phyloP scores from a whole-genome alignment of 495 filamentous ascomycete genomes.

The Durotheca rogersii region DNA sequence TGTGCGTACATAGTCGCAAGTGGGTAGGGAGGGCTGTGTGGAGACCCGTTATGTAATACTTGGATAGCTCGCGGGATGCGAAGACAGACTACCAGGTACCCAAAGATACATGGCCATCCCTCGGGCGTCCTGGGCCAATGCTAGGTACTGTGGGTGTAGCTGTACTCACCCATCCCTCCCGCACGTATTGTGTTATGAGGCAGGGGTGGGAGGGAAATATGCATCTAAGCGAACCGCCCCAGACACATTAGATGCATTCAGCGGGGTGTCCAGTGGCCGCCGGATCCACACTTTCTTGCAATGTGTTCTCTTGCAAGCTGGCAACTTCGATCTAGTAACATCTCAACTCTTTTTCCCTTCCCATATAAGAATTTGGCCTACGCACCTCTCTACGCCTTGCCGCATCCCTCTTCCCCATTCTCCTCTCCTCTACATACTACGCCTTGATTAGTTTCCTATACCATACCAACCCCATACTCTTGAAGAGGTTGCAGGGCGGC shows the following conservation, averaged over 20 bases:
- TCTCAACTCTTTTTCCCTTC: slow-evolving; percentile 14
- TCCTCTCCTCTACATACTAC: slow-evolving; percentile 8
- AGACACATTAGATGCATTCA: background rate
- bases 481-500: slow-evolving; percentile 19
- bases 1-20: too few species aligned
- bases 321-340: slow-evolving; percentile 20
- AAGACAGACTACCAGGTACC: too few species aligned
- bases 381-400: slow-evolving; percentile 21
- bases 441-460: slow-evolving; percentile 1
- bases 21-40: too few species aligned
- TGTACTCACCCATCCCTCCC: too few species aligned
- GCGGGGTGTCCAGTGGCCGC: slow-evolving; percentile 10
- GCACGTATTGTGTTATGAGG: too few species aligned
- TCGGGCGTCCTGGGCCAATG: too few species aligned
- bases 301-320: slow-evolving; percentile 36
- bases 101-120: too few species aligned
- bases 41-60: too few species aligned
- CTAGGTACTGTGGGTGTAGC: too few species aligned
- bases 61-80: too few species aligned
- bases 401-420: slow-evolving; percentile 11
- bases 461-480: slow-evolving; percentile 14
- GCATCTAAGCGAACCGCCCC: slow-evolving; percentile 8
- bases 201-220: too few species aligned
- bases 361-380: slow-evolving; percentile 18
- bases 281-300: slow-evolving; percentile 33